A percentile compares a stretch with the other conserved stretches of the same genome.
Conservation (phyloP, 306 rosid genomes). For the Medicago ruthenica region DNA sequence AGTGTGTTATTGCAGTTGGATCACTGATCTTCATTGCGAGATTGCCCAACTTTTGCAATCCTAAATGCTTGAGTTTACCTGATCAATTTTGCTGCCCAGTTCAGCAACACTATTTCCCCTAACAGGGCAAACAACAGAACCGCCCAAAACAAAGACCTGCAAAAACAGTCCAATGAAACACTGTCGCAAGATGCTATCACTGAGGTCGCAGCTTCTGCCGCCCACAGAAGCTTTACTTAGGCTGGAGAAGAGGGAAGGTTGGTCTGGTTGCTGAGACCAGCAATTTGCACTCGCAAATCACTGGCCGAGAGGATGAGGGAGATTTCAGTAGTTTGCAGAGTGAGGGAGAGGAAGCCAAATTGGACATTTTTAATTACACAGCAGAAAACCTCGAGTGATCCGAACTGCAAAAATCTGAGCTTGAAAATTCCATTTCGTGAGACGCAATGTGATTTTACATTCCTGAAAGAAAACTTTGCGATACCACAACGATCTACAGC, state of each 20-base stretch:
- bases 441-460: not conserved
- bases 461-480: not conserved
- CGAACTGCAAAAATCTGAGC: not conserved
- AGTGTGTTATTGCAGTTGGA: not conserved
- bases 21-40: not conserved
- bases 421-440: not conserved
- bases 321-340: not conserved
- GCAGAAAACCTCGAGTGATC: not conserved
- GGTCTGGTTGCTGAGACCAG: not conserved
- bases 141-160: not conserved
- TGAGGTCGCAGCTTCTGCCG: not conserved
- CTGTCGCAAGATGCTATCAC: not conserved
- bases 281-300: not conserved
- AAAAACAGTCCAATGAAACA: not conserved
- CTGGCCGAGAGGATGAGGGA: not conserved
- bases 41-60: not conserved
- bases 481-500: not conserved
- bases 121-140: not conserved
- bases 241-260: not conserved
- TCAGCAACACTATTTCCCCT: not conserved
- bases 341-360: slow-evolving; percentile 10
- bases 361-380: not conserved
- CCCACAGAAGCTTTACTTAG: not conserved
- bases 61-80: not conserved
- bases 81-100: not conserved